Base-by-base conservation (phyloP, 208 protist genomes). In the Leishmania braziliensis region DNA sequence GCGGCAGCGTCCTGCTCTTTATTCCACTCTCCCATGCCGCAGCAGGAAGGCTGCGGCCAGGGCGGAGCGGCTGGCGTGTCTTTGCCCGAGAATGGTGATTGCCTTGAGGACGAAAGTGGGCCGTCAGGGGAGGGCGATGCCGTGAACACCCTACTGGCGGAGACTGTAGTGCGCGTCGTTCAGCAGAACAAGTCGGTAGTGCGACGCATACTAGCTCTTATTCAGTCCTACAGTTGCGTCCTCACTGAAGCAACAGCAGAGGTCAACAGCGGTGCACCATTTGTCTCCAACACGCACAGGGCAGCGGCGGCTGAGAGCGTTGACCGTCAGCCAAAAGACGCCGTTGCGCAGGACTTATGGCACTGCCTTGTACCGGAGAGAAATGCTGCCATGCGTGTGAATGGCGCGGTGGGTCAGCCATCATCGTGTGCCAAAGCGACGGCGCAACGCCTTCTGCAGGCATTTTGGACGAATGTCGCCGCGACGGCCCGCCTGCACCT, bases 141-240 rank as follows among this genome's bases (percentile, higher is more conserved):
- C 0, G 39, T 73, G 8, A 54, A 29, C 43, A 36, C 46, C 12
- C 39, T 51, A 18, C 33, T 73, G 46, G 46, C 46, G 46, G 69
- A 51, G 20, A 81, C 78, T 26, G 69, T 88, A n/a, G 77, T 83
- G 62, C 75, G 66, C 12, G 56, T 71, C 3, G 78, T 88, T 75
- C 85, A 84, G 78, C 77, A 81, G 56, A 82, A 81, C 75, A 78
- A 83, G 46, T 36, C 69, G 0, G 81, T 83, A n/a, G 81, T 88
- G 65, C 85, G 81, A 20, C 80, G 81, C 14, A 76, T 88, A 3
- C 63, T 84, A 50, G 63, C 63, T 9, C 81, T 85, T 4, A 72
- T 88, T 54, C 60, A 85, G 50, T 77, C 81, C 60, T 83, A 83
- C 46, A 46, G 69, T 26, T 69, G 16, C n/a, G 39, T 54, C 20